These are phyloP conservation scores for Sporisorium scitamineum DNA, from an alignment of 1,284 basidiomycete species.

Conservation along the genomic window DNA sequence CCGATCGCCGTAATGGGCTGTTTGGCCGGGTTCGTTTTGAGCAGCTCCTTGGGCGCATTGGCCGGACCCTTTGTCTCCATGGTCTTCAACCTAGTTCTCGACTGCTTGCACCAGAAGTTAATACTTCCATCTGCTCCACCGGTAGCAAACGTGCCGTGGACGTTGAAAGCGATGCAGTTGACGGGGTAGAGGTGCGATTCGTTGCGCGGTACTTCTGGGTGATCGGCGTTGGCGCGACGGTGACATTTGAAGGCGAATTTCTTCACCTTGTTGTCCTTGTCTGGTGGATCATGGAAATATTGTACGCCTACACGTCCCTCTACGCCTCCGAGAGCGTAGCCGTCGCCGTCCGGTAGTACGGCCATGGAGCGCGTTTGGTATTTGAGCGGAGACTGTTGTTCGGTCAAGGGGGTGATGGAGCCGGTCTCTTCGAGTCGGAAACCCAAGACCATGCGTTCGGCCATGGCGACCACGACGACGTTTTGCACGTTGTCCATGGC, in stretches of 20 bases:
- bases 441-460: conserved; percentile 87
- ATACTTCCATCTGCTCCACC: conserved; percentile 76
- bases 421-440: conserved; percentile 80
- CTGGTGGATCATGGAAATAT: conserved; percentile 73
- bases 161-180: conserved; percentile 91
- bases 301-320: conserved; percentile 97
- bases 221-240: conserved; percentile 79
- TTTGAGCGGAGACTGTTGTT: conserved; percentile 73
- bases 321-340: conserved; percentile 84
- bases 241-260: conserved; percentile 98
- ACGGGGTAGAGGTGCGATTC: conserved; percentile 82
- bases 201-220: conserved; percentile 68
- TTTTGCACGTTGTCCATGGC: conserved; percentile 83
- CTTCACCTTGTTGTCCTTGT: conserved; percentile 68
- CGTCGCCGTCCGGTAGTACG: conserved; percentile 61
- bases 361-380: conserved; percentile 84
- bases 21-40: conserved; percentile 63
- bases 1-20: conserved; percentile 63
- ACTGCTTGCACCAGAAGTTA: conserved; percentile 82
- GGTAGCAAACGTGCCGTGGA: conserved; percentile 93
- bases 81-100: conserved; percentile 84
- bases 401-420: conserved; percentile 49
- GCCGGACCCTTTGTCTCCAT: conserved; percentile 64
- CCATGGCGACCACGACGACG: conserved; percentile 92
- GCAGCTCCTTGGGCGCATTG: conserved; percentile 59